Evolutionary conservation across 2,329 filamentous ascomycete genomes (phyloP), one percentile per base, ranked within the genome.

Genomic region (Sordariomycetes sp.): DNA sequence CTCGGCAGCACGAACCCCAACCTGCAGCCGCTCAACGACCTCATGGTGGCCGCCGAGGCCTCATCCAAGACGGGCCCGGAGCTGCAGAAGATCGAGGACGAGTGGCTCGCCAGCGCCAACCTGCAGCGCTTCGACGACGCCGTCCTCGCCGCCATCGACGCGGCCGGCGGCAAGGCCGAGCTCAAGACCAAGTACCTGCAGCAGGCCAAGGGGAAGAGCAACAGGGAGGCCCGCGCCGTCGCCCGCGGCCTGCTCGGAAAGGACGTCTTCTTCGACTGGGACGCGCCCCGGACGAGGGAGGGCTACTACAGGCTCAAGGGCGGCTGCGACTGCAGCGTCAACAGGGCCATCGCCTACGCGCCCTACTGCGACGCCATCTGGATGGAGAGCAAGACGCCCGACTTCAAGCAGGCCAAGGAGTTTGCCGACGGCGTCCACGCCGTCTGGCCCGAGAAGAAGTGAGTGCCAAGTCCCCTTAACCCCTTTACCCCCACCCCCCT

Each of bases 321-420:
- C 40, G 92, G 92, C 39, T 94, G 85, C 51, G 80, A 87, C 59
- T 94, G 85, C 58, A 87, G 88, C 39, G 68, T 96, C 56, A 93
- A 92, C 70, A 79, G 90, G 31, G 90, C 88, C 21, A 66, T 94
- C 38, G 86, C 90, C 6, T 96, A 93, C 54, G 90, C 86, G 0
- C 90, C 92, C 3, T 94, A 93, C 64, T 83, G 82, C 42, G 90
- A 96, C 53, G 79, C 93, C 57, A 94, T 98, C 61, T 98, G 92
- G 92, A 98, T 98, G 92, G 92, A 98, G 75, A 90, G 82, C 66
- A 95, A 94, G 67, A 70, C 94, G 46, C 92, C 92, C 30, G 90
- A 96, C 58, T 96, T 71, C 58, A 71, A 72, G 32, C 92, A 96
- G 66, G 92, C 92, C 17, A 76, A 86, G 66, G 83, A 95, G 54